Percentiles rank a stretch among this genome's conserved stretches.
These are phyloP conservation scores for Rubroboletus satanas DNA, from an alignment of 768 basidiomycete genomes.

Conservation along the genomic window DNA sequence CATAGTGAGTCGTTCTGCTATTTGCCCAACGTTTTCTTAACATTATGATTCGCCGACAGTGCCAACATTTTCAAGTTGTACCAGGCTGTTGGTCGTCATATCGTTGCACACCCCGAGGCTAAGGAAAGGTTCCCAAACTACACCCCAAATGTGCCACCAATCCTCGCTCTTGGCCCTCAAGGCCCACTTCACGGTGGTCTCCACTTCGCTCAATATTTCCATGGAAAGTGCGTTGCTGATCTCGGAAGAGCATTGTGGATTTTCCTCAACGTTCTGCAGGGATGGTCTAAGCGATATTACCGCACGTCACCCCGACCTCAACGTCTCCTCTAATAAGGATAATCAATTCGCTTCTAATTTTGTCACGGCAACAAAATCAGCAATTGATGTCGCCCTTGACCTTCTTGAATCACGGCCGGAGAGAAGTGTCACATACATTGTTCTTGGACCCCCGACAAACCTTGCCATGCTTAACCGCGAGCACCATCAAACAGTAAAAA, in stretches of 20 bases:
- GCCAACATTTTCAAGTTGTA: constrained; percentile 75
- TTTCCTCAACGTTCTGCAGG: constrained; percentile 33
- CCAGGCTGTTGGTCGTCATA: constrained; percentile 57
- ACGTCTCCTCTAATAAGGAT: constrained; percentile 20
- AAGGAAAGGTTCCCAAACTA: constrained; percentile 61
- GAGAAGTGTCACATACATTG: constrained; percentile 64
- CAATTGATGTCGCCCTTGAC: constrained; percentile 50
- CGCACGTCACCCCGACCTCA: constrained; percentile 62
- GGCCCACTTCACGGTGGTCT: constrained; percentile 68
- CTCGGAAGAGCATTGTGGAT: neutral
- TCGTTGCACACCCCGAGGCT: constrained; percentile 53
- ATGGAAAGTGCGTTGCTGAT: constrained; percentile 54
- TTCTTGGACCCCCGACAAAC: constrained; percentile 76
- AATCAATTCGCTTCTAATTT: constrained; percentile 42
- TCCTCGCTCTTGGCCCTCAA: constrained; percentile 60
- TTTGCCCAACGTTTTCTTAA: neutral
- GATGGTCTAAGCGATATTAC: constrained; percentile 67
- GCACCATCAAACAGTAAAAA: constrained; percentile 49
- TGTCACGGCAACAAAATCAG: constrained; percentile 42
- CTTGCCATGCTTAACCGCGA: constrained; percentile 61
- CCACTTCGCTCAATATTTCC: constrained; percentile 81
- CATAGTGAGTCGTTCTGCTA: constrained; percentile 42
- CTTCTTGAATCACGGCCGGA: constrained; percentile 50
- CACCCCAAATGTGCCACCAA: constrained; percentile 45
- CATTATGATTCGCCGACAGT: constrained; percentile 34